Evolutionary conservation across 2,329 filamentous ascomycete genomes (phyloP).

Genomic region (Aspergillus sojae): DNA sequence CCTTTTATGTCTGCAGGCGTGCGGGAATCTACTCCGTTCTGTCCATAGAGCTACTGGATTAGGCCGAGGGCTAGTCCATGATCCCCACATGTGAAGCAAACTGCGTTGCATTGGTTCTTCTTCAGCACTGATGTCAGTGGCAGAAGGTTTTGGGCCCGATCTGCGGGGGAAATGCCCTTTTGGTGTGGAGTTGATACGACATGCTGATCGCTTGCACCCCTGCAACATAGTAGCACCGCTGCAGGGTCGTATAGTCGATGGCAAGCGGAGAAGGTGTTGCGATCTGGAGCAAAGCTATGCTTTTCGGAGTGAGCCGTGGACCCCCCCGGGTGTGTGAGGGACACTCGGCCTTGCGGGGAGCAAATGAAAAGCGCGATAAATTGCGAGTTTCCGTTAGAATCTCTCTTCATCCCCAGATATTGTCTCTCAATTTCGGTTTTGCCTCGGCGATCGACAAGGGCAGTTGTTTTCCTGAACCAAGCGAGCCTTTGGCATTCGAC

Average conservation of each 20-base stretch:
- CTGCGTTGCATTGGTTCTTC: slow-evolving; percentile 11
- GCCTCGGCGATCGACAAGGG: slow-evolving; percentile 19
- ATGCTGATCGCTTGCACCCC: slow-evolving; percentile 10
- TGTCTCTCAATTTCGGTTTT: slow-evolving; percentile 9
- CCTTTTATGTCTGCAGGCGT: slow-evolving; percentile 22
- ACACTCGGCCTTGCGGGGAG: slow-evolving; percentile 13
- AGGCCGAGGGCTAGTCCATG: slow-evolving; percentile 16
- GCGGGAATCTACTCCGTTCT: slow-evolving; percentile 12
- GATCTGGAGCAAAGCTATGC: slow-evolving; percentile 15
- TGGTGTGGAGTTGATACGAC: slow-evolving; percentile 11
- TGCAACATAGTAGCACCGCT: slow-evolving; percentile 1
- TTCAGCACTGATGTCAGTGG: slow-evolving; percentile 13
- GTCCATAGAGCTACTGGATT: slow-evolving; percentile 12
- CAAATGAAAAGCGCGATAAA: slow-evolving; percentile 15
- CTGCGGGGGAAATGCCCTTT: slow-evolving; percentile 19
- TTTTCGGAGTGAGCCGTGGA: slow-evolving; percentile 15
- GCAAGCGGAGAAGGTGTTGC: slow-evolving; percentile 8
- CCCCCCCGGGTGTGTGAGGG: slow-evolving; percentile 8
- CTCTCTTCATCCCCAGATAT: slow-evolving; percentile 9
- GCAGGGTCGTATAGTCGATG: slow-evolving; percentile 11
- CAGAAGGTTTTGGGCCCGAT: slow-evolving; percentile 5
- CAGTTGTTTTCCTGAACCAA: slow-evolving; percentile 7
- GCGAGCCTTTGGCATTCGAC: slow-evolving; percentile 10
- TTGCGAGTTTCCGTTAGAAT: slow-evolving; percentile 18
- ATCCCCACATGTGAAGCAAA: slow-evolving; percentile 25